A percentile compares a stretch with the other conserved stretches of the same genome.
Conservation (phyloP, 2,329 filamentous ascomycete species). For the Aspergillus nomiae region DNA sequence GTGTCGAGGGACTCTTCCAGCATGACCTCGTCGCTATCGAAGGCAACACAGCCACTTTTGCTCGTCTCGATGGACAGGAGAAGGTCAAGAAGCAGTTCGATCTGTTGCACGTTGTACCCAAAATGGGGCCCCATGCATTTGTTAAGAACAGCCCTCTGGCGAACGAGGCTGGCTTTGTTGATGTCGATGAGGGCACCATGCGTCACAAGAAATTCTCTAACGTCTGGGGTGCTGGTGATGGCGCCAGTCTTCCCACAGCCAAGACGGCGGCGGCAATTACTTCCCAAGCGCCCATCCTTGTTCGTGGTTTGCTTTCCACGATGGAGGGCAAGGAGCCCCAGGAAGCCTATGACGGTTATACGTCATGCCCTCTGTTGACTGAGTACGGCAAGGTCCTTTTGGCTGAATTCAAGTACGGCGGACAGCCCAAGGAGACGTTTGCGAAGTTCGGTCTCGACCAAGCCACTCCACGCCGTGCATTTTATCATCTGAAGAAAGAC, state of each 20-base stretch:
- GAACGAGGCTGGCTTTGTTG: slow-evolving; percentile 60
- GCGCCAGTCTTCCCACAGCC: slow-evolving; percentile 60
- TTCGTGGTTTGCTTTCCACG: slow-evolving; percentile 49
- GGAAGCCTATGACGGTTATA: slow-evolving; percentile 57
- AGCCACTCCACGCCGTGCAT: slow-evolving; percentile 55
- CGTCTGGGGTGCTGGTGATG: slow-evolving; percentile 62
- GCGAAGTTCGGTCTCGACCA: slow-evolving; percentile 61
- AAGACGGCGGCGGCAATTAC: slow-evolving; percentile 60
- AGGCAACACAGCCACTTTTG: slow-evolving; percentile 57
- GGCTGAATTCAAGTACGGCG: slow-evolving; percentile 67
- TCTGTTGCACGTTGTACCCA: slow-evolving; percentile 59
- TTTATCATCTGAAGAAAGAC: slow-evolving; percentile 66
- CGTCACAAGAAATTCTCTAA: slow-evolving; percentile 58
- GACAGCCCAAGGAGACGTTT: slow-evolving; percentile 65
- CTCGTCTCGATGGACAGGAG: slow-evolving; percentile 45
- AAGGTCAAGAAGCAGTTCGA: slow-evolving; percentile 55
- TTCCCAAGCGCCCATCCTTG: slow-evolving; percentile 54
- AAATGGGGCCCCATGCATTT: slow-evolving; percentile 60
- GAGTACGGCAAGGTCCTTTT: slow-evolving; percentile 65
- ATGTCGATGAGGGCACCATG: slow-evolving; percentile 56
- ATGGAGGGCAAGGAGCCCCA: slow-evolving; percentile 51
- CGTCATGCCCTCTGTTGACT: slow-evolving; percentile 57
- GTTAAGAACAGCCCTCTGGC: slow-evolving; percentile 57
- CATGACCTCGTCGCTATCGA: slow-evolving; percentile 59
- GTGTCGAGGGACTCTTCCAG: slow-evolving; percentile 61